Conservation (phyloP, 1,284 basidiomycete species). For the Leccinum insigne region DNA sequence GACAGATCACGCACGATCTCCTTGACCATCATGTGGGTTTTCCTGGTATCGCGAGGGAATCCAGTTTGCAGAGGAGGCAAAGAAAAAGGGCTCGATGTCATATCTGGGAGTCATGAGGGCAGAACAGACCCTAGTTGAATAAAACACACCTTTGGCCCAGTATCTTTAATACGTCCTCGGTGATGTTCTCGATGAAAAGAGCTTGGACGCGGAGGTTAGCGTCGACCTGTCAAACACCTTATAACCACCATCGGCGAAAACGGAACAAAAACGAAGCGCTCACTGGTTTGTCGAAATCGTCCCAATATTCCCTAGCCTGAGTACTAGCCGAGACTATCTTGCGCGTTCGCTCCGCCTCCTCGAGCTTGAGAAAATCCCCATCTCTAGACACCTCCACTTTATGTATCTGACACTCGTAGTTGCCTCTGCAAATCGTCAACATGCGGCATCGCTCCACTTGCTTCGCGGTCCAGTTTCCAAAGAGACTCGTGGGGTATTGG, state of each 20-base stretch:
- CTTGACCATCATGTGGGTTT: constrained; percentile 32
- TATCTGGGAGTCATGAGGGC: constrained; percentile 22
- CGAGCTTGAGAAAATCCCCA: constrained; percentile 28
- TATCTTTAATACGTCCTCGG: constrained; percentile 45
- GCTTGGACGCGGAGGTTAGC: constrained; percentile 41
- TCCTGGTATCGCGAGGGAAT: constrained; percentile 57
- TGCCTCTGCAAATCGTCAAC: constrained; percentile 25
- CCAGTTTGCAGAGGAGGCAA: constrained; percentile 55
- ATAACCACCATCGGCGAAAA: background rate
- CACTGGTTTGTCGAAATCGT: constrained; percentile 17
- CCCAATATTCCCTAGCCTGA: constrained; percentile 18
- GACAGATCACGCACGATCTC: constrained; percentile 46
- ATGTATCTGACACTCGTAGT: constrained; percentile 37
- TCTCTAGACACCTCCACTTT: constrained; percentile 43
- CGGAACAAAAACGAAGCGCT: constrained; percentile 4
- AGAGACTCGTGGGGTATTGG: constrained; percentile 47
- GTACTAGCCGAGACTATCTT: constrained; percentile 7
- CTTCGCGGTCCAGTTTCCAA: constrained; percentile 50
- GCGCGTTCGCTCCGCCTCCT: constrained; percentile 1
- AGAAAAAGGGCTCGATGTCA: constrained; percentile 55
- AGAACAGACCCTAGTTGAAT: background rate
- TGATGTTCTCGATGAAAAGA: constrained; percentile 49
- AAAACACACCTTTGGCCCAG: constrained; percentile 45
- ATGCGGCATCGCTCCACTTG: constrained; percentile 45
- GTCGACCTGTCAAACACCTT: constrained; percentile 27